Evolutionary conservation across 2,329 filamentous ascomycete genomes (phyloP).

Genomic region (Claviceps pazoutovae): DNA sequence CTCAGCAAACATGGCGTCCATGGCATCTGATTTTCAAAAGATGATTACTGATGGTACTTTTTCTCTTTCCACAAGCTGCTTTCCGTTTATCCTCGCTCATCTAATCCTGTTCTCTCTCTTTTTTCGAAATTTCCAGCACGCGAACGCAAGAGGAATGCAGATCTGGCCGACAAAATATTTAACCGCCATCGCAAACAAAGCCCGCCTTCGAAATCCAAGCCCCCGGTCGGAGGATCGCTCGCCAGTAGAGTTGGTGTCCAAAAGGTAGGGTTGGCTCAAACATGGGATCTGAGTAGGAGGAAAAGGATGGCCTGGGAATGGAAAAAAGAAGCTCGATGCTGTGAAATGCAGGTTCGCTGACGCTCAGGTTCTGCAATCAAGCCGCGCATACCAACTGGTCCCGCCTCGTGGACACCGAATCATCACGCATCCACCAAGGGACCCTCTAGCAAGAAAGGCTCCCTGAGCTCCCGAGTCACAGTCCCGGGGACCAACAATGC

Average conservation of each 20-base stretch:
- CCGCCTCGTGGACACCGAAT: constrained; percentile 57
- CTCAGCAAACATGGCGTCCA: constrained; percentile 24
- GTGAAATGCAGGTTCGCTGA: neutral
- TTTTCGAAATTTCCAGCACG: constrained; percentile 32
- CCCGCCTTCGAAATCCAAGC: constrained; percentile 36
- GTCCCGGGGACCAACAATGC: constrained; percentile 18
- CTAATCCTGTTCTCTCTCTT: neutral
- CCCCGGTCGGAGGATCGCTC: constrained; percentile 39
- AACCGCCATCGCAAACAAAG: constrained; percentile 44
- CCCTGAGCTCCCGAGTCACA: constrained; percentile 34
- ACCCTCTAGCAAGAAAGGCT: constrained; percentile 15
- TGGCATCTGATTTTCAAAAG: constrained; percentile 38
- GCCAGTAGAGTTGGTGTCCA: constrained; percentile 60
- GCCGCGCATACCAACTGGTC: no score
- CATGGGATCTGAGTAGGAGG: neutral
- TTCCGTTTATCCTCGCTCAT: neutral
- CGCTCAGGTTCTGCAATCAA: neutral
- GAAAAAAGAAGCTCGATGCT: neutral
- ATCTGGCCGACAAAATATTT: constrained; percentile 60
- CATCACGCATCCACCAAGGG: constrained; percentile 38
- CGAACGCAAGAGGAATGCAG: constrained; percentile 57
- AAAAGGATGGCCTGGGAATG: neutral
- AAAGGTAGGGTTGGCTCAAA: constrained; percentile 37
- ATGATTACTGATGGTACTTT: constrained; percentile 38
- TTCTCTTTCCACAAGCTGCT: neutral